Conservation (phyloP, 75 land plant genomes). For the Ceratopteris richardii region DNA sequence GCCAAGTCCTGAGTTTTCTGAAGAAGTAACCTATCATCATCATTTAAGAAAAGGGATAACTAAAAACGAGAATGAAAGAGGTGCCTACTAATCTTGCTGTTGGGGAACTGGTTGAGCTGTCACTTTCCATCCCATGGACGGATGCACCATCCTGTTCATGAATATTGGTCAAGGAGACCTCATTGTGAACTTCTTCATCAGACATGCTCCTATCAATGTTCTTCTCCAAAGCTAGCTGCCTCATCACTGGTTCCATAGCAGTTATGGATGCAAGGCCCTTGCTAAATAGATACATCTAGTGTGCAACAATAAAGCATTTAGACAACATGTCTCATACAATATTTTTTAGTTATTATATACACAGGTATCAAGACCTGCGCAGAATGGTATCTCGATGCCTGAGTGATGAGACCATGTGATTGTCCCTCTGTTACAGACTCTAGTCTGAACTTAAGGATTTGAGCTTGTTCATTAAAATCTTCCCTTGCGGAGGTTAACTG, state of each 20-base stretch:
- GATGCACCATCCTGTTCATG: neutral
- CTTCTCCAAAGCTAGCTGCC: slow-evolving; percentile 39
- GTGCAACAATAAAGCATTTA: neutral
- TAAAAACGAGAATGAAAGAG: too few relatives aligned
- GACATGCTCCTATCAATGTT: slow-evolving; percentile 51
- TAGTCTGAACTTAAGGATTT: slow-evolving; percentile 58
- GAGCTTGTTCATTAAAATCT: slow-evolving; percentile 63
- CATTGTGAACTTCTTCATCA: neutral
- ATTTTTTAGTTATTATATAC: too few relatives aligned
- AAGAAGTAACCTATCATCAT: too few relatives aligned
- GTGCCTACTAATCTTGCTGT: slow-evolving; percentile 1
- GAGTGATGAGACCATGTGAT: slow-evolving; percentile 67
- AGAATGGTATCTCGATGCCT: slow-evolving; percentile 83
- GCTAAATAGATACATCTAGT: slow-evolving; percentile 65
- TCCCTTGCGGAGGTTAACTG: slow-evolving; percentile 54
- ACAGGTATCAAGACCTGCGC: slow-evolving; percentile 81
- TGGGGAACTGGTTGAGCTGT: slow-evolving; percentile 2
- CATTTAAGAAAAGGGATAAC: too few relatives aligned
- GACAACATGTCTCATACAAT: neutral
- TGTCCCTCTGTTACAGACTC: slow-evolving; percentile 83
- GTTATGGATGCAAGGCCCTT: slow-evolving; percentile 61
- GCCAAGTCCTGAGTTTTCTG: too few relatives aligned
- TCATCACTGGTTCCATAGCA: slow-evolving; percentile 66
- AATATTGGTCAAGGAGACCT: neutral
- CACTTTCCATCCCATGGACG: slow-evolving; percentile 5